Base-by-base conservation (phyloP, 2,329 filamentous ascomycete genomes). In the Hypoxylon sp. region DNA sequence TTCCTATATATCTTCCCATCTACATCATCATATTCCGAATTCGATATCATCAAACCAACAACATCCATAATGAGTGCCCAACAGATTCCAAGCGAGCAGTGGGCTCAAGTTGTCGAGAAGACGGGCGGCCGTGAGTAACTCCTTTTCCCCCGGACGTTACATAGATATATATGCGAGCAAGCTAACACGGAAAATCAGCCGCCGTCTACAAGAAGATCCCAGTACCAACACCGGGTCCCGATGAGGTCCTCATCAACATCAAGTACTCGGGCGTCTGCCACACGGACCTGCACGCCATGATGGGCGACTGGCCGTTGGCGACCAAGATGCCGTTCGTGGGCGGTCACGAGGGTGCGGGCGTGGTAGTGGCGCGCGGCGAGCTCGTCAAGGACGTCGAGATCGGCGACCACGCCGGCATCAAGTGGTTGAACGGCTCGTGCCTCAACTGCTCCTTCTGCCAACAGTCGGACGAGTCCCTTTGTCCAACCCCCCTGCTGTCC, bases 391-490 rank as follows among this genome's bases (percentile, higher is more conserved):
- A 95, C 71, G 81, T 97, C 65, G 81, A 93, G 76, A 83, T 97
- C 72, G 94, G 94, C 71, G 93, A 97, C 74, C 83, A 93, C 73
- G 94, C 89, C 65, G 94, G 94, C 76, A 87, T 98, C 79, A 97
- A 93, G 83, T 97, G 93, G 93, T 84, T 97, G 74, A 95, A 97
- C 79, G 91, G 92, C 68, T 90, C 91, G 48, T 97, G 94, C 79
- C 83, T 97, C 65, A 79, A 84, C 68, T 98, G 94, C 82, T 85
- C 88, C 71, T 97, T 92, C 85, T 97, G 94, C 82, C 88, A 90
- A 75, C 85, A 88, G 71, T 79, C 87, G 49, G 91, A 97, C 71
- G 94, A 97, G 81, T 90, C 92, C 2, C 89, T 97, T 5, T 98
- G 94, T 81, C 78, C 85, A 15, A 82, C 91, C 62, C 87, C 91